A percentile compares a stretch with the other conserved stretches of the same genome.
These are phyloP conservation scores for Gossypium rotundifolium DNA, from an alignment of 345 rosid species.

Conservation along the genomic window DNA sequence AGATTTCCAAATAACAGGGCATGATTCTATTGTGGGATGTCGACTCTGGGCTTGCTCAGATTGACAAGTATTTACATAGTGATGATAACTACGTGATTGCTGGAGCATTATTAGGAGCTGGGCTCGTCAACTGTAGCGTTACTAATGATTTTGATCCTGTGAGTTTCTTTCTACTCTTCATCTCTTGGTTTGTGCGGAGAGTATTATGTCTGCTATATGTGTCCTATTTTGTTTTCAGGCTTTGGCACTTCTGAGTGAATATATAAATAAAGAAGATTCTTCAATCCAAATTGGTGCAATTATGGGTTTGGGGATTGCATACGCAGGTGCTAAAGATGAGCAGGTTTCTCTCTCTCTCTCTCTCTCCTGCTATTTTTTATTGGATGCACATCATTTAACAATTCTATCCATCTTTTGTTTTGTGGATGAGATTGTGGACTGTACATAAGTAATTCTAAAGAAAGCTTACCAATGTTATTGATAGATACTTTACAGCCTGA, in stretches of 20 bases:
- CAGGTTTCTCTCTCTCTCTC: conserved; percentile 29
- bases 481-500: conserved; percentile 61
- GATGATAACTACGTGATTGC: conserved; percentile 74
- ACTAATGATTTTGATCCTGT: conserved; percentile 92
- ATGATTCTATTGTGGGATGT: conserved; percentile 94
- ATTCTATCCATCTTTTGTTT: no score
- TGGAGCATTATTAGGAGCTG: conserved; percentile 92
- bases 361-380: background rate
- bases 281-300: conserved; percentile 84
- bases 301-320: conserved; percentile 91
- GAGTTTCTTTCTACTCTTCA: conserved; percentile 26
- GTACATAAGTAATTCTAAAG: background rate
- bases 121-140: conserved; percentile 75
- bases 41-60: conserved; percentile 80
- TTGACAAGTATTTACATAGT: conserved; percentile 85
- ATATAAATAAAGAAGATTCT: conserved; percentile 65
- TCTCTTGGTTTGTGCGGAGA: background rate
- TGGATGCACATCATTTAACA: background rate
- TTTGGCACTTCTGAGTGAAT: conserved; percentile 73
- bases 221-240: conserved; percentile 48
- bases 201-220: background rate
- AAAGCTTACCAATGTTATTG: conserved; percentile 16
- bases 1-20: conserved; percentile 44
- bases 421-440: no score
- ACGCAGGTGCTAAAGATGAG: conserved; percentile 85